These are phyloP conservation scores for Amauroascus niger DNA, from an alignment of 2,329 filamentous ascomycete species.

Conservation along the genomic window DNA sequence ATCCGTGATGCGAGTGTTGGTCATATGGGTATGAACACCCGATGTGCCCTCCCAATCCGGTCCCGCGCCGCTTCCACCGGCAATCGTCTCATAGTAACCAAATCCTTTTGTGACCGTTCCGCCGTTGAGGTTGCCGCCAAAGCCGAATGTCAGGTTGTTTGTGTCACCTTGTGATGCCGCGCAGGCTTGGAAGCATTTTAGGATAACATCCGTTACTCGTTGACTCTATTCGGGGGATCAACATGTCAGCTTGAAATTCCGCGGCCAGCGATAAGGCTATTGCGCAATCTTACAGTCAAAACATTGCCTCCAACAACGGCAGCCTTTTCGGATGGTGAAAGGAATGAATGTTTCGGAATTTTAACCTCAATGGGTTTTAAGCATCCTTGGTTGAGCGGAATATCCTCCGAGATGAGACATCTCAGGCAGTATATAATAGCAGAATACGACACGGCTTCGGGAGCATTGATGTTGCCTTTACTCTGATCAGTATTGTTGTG, in stretches of 20 bases:
- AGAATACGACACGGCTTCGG: conserved; percentile 65
- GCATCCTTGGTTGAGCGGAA: conserved; percentile 75
- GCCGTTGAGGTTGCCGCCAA: conserved; percentile 55
- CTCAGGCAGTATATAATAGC: conserved; percentile 75
- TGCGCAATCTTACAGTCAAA: conserved; percentile 44
- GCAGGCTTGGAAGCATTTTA: conserved; percentile 65
- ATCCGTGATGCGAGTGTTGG: conserved; percentile 76
- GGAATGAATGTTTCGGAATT: conserved; percentile 60
- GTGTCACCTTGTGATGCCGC: conserved; percentile 67
- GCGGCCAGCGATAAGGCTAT: neutral
- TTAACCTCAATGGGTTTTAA: conserved; percentile 60
- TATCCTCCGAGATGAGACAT: conserved; percentile 64
- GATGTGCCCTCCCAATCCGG: conserved; percentile 62
- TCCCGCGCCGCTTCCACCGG: conserved; percentile 65
- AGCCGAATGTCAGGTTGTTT: conserved; percentile 71
- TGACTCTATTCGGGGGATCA: conserved; percentile 40
- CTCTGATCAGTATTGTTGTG: neutral
- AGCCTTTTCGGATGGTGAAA: conserved; percentile 60
- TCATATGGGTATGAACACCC: conserved; percentile 78
- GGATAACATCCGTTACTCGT: conserved; percentile 65
- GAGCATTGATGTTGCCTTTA: conserved; percentile 61
- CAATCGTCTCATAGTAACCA: conserved; percentile 76
- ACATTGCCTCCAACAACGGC: conserved; percentile 74
- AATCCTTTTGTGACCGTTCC: conserved; percentile 52
- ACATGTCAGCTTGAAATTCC: neutral